phyloP scores from a whole-genome alignment of 345 rosid species.

The Conringia planisiliqua region DNA sequence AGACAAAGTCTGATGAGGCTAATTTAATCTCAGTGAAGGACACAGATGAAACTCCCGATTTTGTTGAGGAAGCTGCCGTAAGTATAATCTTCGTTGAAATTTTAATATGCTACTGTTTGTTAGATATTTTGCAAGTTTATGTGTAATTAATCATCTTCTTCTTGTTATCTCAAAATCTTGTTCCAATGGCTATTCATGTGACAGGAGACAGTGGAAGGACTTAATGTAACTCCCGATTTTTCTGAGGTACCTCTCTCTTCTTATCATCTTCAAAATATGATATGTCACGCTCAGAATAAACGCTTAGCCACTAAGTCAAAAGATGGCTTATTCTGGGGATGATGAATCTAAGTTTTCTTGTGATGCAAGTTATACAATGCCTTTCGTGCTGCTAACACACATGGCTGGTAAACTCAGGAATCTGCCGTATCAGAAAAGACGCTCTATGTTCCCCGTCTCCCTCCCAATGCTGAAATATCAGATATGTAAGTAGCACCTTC shows the following conservation, averaged over 20 bases:
- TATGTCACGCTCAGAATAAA: too few species aligned
- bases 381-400: not conserved
- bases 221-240: not conserved
- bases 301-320: too few species aligned
- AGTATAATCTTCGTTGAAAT: not conserved
- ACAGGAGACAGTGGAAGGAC: not conserved
- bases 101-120: too few species aligned
- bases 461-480: not conserved
- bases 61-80: too few species aligned
- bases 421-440: not conserved
- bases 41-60: too few species aligned
- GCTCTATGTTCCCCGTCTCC: not conserved
- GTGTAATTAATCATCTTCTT: too few species aligned
- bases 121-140: not conserved
- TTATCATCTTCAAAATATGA: too few species aligned
- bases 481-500: not conserved
- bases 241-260: not conserved
- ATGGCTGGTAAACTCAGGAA: not conserved
- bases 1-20: not conserved
- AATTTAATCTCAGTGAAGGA: not conserved
- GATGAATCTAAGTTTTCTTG: too few species aligned
- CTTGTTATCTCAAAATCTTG: not conserved
- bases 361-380: not conserved
- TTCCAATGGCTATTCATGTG: not conserved
- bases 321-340: too few species aligned